Conservation (phyloP, 1,284 basidiomycete species). For the Thecaphora frezii region DNA sequence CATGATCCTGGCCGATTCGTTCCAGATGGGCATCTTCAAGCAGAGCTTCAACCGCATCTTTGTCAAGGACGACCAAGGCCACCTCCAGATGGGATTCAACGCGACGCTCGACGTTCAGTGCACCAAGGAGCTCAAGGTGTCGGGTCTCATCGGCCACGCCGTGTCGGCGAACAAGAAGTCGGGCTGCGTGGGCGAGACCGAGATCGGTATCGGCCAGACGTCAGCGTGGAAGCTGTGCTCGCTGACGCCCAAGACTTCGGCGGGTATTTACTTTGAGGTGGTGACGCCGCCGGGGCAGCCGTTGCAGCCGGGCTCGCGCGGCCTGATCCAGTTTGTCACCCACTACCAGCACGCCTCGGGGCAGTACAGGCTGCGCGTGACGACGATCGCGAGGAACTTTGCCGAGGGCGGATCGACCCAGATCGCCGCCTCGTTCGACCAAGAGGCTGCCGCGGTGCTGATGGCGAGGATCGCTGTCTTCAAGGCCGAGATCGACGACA, state of each 20-base stretch:
- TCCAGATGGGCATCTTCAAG: conserved; percentile 98
- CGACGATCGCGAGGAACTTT: conserved; percentile 94
- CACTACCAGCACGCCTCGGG: conserved; percentile 98
- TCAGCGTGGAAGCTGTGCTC: conserved; percentile 99
- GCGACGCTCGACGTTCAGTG: conserved; percentile 98
- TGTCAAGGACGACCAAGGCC: conserved; percentile 88
- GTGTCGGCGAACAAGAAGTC: conserved; percentile 97
- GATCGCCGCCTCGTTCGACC: conserved; percentile 93
- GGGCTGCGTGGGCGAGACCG: conserved; percentile 94
- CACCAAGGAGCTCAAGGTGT: conserved; percentile 97
- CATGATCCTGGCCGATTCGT: conserved; percentile 94
- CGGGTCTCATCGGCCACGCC: conserved; percentile 94
- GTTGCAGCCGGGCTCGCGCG: conserved; percentile 84
- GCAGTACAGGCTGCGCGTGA: conserved; percentile 89
- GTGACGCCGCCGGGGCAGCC: conserved; percentile 97
- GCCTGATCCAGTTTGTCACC: conserved; percentile 96
- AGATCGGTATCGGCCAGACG: conserved; percentile 97
- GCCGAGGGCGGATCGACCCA: conserved; percentile 92
- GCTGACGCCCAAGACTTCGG: conserved; percentile 82
- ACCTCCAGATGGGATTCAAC: conserved; percentile 97
- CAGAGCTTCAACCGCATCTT: conserved; percentile 94
- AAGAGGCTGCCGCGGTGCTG: conserved; percentile 94
- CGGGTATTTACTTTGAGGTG: conserved; percentile 96
- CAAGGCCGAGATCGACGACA: conserved; percentile 99
- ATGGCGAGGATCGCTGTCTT: conserved; percentile 99